phyloP scores from a whole-genome alignment of 805 yeast species.

The Candida piceae region DNA sequence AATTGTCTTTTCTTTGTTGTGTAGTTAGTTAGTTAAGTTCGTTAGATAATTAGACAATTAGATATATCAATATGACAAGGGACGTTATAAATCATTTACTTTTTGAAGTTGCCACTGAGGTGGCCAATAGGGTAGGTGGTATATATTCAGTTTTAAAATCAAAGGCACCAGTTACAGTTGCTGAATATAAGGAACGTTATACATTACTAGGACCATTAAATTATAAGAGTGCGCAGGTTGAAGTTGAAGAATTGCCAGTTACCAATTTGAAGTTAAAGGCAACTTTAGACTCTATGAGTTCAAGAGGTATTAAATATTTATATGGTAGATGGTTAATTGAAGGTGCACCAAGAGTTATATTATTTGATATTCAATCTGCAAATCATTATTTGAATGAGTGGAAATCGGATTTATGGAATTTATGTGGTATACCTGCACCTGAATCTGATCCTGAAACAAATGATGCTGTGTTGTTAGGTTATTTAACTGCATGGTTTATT shows the following conservation, averaged over 20 bases:
- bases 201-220: slow-evolving; percentile 84
- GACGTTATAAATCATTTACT: slow-evolving; percentile 83
- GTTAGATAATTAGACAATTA: no score
- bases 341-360: slow-evolving; percentile 90
- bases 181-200: slow-evolving; percentile 86
- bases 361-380: slow-evolving; percentile 83
- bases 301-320: slow-evolving; percentile 74
- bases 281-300: slow-evolving; percentile 72
- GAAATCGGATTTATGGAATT: slow-evolving; percentile 89
- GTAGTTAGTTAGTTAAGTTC: no score
- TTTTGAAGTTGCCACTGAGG: slow-evolving; percentile 95
- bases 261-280: slow-evolving; percentile 45
- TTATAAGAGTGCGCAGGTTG: slow-evolving; percentile 66
- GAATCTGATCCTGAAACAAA: slow-evolving; percentile 82
- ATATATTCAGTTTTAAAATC: slow-evolving; percentile 95
- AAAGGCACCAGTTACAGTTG: slow-evolving; percentile 93
- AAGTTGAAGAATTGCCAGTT: slow-evolving; percentile 67
- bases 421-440: slow-evolving; percentile 92
- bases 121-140: slow-evolving; percentile 96
- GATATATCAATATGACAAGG: slow-evolving; percentile 62
- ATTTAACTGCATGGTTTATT: slow-evolving; percentile 92
- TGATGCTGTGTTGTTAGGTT: slow-evolving; percentile 89
- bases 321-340: slow-evolving; percentile 97
- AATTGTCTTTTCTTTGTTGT: no score
- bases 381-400: slow-evolving; percentile 72